Evolutionary conservation across 2,329 filamentous ascomycete genomes (phyloP), one percentile per base, ranked within the genome.

Genomic region (Ophiostoma montium): DNA sequence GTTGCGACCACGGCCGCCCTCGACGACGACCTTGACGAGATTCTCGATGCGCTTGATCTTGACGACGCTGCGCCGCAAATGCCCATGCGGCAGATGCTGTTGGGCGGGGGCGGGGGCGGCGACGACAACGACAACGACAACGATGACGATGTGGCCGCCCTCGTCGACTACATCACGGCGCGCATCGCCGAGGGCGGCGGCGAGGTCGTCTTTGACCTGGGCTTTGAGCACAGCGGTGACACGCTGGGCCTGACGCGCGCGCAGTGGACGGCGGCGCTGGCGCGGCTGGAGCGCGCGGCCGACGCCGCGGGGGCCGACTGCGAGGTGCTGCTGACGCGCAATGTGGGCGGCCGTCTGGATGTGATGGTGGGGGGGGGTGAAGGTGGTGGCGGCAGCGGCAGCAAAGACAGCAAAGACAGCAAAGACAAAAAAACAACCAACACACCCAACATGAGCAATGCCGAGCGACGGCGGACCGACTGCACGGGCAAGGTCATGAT

Each of bases 141-240:
- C 9, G 66, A 70, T 11, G 71, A 76, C 19, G 71, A 76, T 50
- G 78, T 83, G 16, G 67, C 73, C 51, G 74, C 80, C 53, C 72
- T 96, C 7, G 71, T 75, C 35, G 74, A 76, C 27, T 64, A 88
- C 27, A 59, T 96, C 21, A 70, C 78, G 47, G 71, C 75, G 35
- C 76, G 89, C 50, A 67, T 95, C 53, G 76, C 78, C 3, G 89
- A 95, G 62, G 89, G 89, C 2, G 80, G 88, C 57, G 88, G 88
- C 49, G 92, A 98, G 70, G 80, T 82, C 0, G 72, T 98, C 50
- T 92, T 98, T 59, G 92, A 98, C 58, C 70, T 98, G 15, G 92
- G 92, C 1, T 80, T 90, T 52, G 90, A 98, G 67, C 84, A 94
- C 61, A 89, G 80, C 62, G 87, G 87, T 39, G 86, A 95, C 47